These are phyloP conservation scores for Yamadazyma takamatsuzukensis DNA, from an alignment of 805 yeast genomes.

Conservation along the genomic window DNA sequence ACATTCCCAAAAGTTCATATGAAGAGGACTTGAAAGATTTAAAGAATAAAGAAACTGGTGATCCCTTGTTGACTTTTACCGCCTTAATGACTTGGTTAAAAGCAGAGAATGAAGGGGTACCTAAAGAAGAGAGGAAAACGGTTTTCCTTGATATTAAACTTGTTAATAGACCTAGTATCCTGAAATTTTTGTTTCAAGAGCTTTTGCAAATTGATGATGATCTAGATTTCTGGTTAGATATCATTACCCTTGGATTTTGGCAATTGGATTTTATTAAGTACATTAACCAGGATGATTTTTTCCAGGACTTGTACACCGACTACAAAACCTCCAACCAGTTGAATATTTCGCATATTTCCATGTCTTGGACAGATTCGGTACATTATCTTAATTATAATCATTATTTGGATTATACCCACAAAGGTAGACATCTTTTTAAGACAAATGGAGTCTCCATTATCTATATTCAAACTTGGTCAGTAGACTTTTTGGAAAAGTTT, in stretches of 20 bases:
- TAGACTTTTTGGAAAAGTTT: constrained; percentile 30
- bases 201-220: constrained; percentile 25
- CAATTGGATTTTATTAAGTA: constrained; percentile 33
- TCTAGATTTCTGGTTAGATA: constrained; percentile 35
- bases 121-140: constrained; percentile 13
- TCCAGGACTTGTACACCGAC: constrained; percentile 21
- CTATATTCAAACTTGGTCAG: constrained; percentile 36
- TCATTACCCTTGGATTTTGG: constrained; percentile 41
- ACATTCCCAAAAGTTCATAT: constrained; percentile 30
- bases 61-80: constrained; percentile 27
- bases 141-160: constrained; percentile 40
- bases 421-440: constrained; percentile 22
- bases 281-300: constrained; percentile 36
- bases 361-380: constrained; percentile 29
- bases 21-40: constrained; percentile 24
- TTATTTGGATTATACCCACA: constrained; percentile 23
- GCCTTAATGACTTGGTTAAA: constrained; percentile 28
- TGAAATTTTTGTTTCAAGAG: constrained; percentile 27
- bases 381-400: constrained; percentile 32
- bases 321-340: constrained; percentile 15
- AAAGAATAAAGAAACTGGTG: constrained; percentile 30
- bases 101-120: constrained; percentile 26
- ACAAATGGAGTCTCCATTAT: constrained; percentile 35
- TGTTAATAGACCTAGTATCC: constrained; percentile 32
- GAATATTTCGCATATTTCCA: constrained; percentile 35